Evolutionary conservation across 257 asterid species (phyloP).

Genomic region (Anisodus acutangulus): DNA sequence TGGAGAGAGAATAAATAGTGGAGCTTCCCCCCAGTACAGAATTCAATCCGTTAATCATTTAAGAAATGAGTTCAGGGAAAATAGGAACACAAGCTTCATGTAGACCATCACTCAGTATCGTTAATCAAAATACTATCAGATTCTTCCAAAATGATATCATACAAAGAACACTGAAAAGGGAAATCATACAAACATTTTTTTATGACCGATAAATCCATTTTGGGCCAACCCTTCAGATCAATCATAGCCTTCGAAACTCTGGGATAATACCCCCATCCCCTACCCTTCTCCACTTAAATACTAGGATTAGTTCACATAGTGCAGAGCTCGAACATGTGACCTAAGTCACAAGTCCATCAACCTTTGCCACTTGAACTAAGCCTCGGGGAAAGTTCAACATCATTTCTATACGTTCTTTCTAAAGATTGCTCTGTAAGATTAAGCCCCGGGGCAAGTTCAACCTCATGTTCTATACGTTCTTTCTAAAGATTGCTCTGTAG

Average conservation of each 20-base stretch:
- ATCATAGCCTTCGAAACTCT: too few relatives aligned
- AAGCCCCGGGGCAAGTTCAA: too few relatives aligned
- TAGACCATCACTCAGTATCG: not conserved
- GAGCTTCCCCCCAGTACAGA: not conserved
- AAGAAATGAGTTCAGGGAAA: not conserved
- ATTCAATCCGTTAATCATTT: not conserved
- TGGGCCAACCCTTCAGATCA: too few relatives aligned
- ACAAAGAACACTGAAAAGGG: not conserved
- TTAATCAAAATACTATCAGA: not conserved
- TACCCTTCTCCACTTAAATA: too few relatives aligned
- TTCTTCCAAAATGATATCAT: not conserved
- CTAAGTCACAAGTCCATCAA: too few relatives aligned
- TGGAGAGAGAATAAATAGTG: not conserved
- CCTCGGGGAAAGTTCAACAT: too few relatives aligned
- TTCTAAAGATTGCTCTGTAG: not conserved
- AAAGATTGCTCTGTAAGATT: not conserved
- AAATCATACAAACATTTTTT: not conserved
- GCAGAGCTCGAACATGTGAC: too few relatives aligned
- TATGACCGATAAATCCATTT: too few relatives aligned
- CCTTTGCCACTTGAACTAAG: too few relatives aligned
- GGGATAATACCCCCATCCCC: too few relatives aligned
- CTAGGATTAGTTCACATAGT: too few relatives aligned
- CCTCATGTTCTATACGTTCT: not conserved
- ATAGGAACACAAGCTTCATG: not conserved
- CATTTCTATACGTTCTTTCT: not conserved